Conservation (phyloP, 176 grass and related monocot genomes). For the Areca catechu region DNA sequence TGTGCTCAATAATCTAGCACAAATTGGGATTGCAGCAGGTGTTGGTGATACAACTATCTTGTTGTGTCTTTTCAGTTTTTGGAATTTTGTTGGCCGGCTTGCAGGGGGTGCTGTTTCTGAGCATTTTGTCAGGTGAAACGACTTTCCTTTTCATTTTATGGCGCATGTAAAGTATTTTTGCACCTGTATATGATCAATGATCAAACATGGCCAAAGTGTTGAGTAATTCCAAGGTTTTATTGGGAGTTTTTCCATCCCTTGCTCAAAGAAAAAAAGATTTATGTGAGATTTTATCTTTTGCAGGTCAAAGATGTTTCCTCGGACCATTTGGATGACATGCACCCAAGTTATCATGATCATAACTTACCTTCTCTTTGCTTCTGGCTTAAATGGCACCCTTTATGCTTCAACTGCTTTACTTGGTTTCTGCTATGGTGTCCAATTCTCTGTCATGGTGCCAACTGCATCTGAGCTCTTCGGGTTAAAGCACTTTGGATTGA, state of each 20-base stretch:
- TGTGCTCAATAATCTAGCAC: slow-evolving; percentile 9
- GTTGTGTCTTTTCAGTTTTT: slow-evolving; percentile 11
- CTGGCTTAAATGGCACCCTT: slow-evolving; percentile 50
- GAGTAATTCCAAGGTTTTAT: no score
- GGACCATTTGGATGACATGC: slow-evolving; percentile 83
- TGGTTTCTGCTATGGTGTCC: slow-evolving; percentile 76
- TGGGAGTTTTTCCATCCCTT: no score
- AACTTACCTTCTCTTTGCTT: slow-evolving; percentile 73
- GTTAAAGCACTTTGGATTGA: slow-evolving; percentile 68
- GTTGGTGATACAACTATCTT: slow-evolving; percentile 5
- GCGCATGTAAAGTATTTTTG: not conserved
- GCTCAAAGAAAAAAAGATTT: no score
- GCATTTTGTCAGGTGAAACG: not conserved
- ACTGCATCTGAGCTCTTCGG: slow-evolving; percentile 82
- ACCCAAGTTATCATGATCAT: slow-evolving; percentile 85
- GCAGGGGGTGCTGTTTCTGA: not conserved
- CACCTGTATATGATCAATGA: not conserved
- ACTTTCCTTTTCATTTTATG: slow-evolving; percentile 7
- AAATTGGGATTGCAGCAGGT: slow-evolving; percentile 4
- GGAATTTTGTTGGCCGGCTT: slow-evolving; percentile 3
- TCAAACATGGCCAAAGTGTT: no score
- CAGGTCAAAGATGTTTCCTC: slow-evolving; percentile 88
- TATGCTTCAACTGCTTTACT: slow-evolving; percentile 57
- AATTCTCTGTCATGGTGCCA: slow-evolving; percentile 86
- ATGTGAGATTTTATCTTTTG: slow-evolving; percentile 2